Evolutionary conservation across 1,139 yeast genomes (phyloP).

Genomic region (Yamadazyma oceani): DNA sequence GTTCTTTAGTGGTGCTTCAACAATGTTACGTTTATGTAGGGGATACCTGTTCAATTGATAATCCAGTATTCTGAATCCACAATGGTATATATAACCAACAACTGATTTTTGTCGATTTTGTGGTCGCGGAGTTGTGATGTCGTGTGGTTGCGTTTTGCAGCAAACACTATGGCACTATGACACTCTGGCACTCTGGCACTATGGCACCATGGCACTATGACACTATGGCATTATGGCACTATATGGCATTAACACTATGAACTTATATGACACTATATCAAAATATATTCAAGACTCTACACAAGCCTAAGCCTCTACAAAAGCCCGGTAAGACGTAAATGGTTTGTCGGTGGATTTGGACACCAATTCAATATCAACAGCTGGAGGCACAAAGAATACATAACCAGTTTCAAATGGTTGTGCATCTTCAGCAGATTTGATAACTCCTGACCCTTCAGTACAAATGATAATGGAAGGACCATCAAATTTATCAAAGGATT

Average conservation of each 20-base stretch:
- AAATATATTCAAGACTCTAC: no score
- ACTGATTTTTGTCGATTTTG: not conserved
- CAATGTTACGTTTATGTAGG: not conserved
- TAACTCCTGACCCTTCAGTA: constrained; percentile 75
- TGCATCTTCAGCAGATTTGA: constrained; percentile 42
- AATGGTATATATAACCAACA: no score
- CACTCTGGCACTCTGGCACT: no score
- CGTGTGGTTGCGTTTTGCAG: no score
- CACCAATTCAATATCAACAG: constrained; percentile 58
- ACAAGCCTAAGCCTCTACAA: constrained; percentile 73
- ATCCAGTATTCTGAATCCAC: not conserved
- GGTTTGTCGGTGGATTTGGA: constrained; percentile 47
- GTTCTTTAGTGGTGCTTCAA: no score
- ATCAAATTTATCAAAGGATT: constrained; percentile 54
- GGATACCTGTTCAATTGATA: not conserved
- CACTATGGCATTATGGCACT: no score
- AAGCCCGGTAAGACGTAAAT: constrained; percentile 84
- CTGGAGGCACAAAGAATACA: constrained; percentile 85
- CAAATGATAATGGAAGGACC: constrained; percentile 91
- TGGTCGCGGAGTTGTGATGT: no score
- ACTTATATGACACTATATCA: no score
- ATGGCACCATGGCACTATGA: no score
- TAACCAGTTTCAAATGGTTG: constrained; percentile 56
- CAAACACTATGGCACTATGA: no score
- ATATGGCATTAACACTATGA: no score